A percentile compares a stretch with the other conserved stretches of the same genome.
phyloP scores from a whole-genome alignment of 1,139 yeast genomes.

The Sugiyamaella paludigena region DNA sequence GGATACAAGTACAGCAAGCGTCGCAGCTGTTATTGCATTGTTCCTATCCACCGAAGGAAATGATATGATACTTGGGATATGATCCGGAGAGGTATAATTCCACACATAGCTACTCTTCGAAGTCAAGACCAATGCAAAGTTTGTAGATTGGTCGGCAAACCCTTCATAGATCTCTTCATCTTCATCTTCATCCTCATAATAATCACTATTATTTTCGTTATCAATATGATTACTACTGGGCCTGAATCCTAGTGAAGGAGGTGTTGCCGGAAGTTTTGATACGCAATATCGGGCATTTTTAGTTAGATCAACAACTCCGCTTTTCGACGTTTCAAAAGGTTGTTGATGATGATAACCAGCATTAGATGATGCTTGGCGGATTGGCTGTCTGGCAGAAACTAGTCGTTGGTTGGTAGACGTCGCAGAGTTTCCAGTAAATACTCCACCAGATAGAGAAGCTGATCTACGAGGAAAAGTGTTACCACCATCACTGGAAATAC shows the following conservation, averaged over 20 bases:
- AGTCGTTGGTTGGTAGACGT: no score
- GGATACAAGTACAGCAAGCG: constrained; percentile 60
- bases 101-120: constrained; percentile 60
- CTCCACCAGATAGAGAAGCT: no score
- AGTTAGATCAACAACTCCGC: constrained; percentile 51
- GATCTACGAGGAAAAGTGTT: no score
- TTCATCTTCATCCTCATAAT: neutral
- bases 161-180: constrained; percentile 41
- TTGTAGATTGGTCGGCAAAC: constrained; percentile 52
- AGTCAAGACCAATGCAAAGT: constrained; percentile 55
- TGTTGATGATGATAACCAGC: neutral
- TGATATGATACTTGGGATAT: constrained; percentile 53
- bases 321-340: constrained; percentile 10
- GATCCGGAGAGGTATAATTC: constrained; percentile 62
- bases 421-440: neutral
- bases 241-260: constrained; percentile 40
- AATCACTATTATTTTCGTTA: constrained; percentile 9
- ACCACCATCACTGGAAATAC: no score
- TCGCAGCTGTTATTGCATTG: constrained; percentile 24
- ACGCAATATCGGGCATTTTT: constrained; percentile 60
- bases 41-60: constrained; percentile 30
- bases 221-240: constrained; percentile 15
- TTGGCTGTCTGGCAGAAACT: no score
- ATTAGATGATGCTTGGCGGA: neutral
- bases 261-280: constrained; percentile 57